Conservation (phyloP, 2,329 filamentous ascomycete species). For the Botrytis fragariae region DNA sequence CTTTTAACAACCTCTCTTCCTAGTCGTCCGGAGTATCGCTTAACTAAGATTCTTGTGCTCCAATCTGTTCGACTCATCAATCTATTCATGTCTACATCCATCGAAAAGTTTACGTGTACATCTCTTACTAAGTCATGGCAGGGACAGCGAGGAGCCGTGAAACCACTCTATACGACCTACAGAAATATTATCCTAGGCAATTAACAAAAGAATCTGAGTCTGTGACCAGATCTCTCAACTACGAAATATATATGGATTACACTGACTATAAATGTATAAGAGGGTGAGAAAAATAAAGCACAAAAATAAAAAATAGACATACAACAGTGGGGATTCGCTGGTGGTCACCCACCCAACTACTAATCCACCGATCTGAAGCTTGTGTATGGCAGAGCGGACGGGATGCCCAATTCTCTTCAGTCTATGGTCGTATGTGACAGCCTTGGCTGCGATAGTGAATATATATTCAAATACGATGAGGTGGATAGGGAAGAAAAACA, state of each 20-base stretch:
- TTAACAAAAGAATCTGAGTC: background rate
- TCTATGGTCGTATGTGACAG: too few relatives aligned
- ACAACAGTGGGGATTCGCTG: background rate
- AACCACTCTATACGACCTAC: background rate
- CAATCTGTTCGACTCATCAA: background rate
- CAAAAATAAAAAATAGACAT: background rate
- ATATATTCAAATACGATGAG: background rate
- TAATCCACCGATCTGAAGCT: background rate
- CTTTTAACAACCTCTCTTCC: background rate
- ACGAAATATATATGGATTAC: background rate
- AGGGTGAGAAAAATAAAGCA: rapidly evolving
- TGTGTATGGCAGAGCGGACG: background rate
- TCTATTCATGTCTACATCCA: background rate
- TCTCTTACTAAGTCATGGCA: background rate
- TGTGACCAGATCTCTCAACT: background rate
- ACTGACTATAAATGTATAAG: background rate
- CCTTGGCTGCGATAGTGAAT: rapidly evolving
- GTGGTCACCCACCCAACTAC: background rate
- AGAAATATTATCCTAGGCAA: background rate
- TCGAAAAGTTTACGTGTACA: background rate
- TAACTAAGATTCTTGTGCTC: background rate
- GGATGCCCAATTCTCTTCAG: background rate
- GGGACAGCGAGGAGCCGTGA: background rate
- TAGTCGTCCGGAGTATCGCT: background rate
- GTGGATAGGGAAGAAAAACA: background rate